Base-by-base conservation (phyloP, 768 basidiomycete species). In the Amanita phalloides region DNA sequence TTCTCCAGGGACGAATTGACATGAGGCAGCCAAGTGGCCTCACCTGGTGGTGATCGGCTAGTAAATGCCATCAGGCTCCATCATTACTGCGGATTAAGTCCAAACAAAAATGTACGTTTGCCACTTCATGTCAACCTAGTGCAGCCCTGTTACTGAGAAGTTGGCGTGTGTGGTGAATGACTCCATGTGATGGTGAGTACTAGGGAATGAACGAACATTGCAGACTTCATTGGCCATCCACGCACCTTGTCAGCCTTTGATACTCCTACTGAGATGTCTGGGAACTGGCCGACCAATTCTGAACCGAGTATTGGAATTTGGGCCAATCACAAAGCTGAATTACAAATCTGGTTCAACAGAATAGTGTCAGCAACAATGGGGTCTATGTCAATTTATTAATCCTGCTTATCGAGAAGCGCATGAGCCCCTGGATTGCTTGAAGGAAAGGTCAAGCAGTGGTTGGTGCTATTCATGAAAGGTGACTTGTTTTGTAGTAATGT, bases 231-330 rank as follows among this genome's bases (percentile, higher is more conserved):
- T 45, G 44, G 44, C 13, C 25, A 45, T 17, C 44, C 44, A 30
- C 44, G 7, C 25, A 45, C 44, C 44, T 45, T 10, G 14, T 30
- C 14, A 45, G 44, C 26, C 44, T n/a, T 45, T n/a, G 14, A 45
- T 10, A 8, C 30, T 28, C 44, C 44, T 26, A 45, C 1, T 20
- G 17, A 45, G 44, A 45, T 33, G 17, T 45, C 13, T 45, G 44
- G 44, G 44, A 45, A n/a, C 44, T 45, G 30, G 44, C 44, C 17
- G n/a, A 45, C 44, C 44, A 45, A 45, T 45, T 5, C 14, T 45
- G 26, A 45, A 45, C 44, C 3, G 28, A n/a, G 26, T 30, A 3
- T 45, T 45, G 44, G 44, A 26, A 45, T 45, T 45, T 17, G n/a
- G 26, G 26, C n/a, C 30, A 17, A 30, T 45, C 44, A 30, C 44